These are phyloP conservation scores for Talaromyces islandicus DNA, from an alignment of 2,329 filamentous ascomycete genomes.

Conservation along the genomic window DNA sequence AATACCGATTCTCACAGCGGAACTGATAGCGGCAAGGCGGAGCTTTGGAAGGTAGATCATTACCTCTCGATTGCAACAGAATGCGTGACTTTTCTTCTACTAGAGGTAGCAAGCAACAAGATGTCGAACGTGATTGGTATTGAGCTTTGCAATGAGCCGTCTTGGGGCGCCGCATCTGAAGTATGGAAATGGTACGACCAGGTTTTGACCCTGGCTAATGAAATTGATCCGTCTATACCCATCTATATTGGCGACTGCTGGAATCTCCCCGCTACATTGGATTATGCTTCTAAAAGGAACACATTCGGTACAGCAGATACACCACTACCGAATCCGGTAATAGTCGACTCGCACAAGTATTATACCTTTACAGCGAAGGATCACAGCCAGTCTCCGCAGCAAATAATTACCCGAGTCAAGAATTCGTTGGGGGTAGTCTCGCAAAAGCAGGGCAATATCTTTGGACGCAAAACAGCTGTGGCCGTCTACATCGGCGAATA, in stretches of 20 bases:
- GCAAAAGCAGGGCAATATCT: constrained; percentile 42
- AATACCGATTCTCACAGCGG: constrained; percentile 53
- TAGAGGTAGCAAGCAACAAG: constrained; percentile 34
- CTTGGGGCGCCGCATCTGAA: constrained; percentile 39
- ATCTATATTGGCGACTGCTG: constrained; percentile 56
- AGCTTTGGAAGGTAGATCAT: constrained; percentile 43
- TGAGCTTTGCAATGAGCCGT: constrained; percentile 55
- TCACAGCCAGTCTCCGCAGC: constrained; percentile 44
- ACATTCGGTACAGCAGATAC: constrained; percentile 13
- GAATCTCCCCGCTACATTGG: constrained; percentile 43
- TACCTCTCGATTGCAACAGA: constrained; percentile 43
- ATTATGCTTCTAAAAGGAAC: constrained; percentile 42
- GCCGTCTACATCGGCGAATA: constrained; percentile 54
- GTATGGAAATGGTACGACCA: constrained; percentile 56
- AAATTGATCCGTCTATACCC: constrained; percentile 46
- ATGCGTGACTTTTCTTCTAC: constrained; percentile 46
- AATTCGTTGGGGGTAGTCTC: constrained; percentile 42
- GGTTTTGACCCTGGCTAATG: constrained; percentile 41
- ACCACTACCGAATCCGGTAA: constrained; percentile 36
- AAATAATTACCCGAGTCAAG: constrained; percentile 45
- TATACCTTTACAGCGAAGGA: constrained; percentile 53
- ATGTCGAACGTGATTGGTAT: constrained; percentile 48
- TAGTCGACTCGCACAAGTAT: constrained; percentile 56
- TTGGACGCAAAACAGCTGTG: constrained; percentile 43
- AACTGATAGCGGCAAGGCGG: constrained; percentile 46